Base-by-base conservation (phyloP, 2,329 filamentous ascomycete genomes). In the Botrytis fragariae region DNA sequence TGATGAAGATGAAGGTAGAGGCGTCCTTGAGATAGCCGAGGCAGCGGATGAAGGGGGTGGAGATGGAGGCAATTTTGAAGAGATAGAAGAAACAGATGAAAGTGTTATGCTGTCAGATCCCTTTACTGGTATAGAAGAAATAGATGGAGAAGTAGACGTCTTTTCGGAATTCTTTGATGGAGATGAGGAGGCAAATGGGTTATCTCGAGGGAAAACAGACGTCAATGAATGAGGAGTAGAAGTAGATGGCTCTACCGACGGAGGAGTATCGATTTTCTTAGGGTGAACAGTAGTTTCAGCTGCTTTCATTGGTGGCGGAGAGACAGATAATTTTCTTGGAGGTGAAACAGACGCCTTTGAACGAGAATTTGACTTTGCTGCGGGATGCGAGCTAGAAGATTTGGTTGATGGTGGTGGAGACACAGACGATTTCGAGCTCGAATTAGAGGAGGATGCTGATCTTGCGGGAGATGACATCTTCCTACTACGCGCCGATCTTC, bases 391-490 rank as follows among this genome's bases (percentile, higher is more conserved):
- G 37, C 16, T 37, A 42, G 35, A 62, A n/a, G 35, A 37, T 3
- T 16, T 62, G 7, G n/a, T 29, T 42, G 60, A n/a, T 62, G 60
- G 60, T 42, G 60, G 60, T 48, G 65, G 45, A 18, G 65, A 69
- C 42, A 57, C 44, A 20, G 65, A 69, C n/a, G 65, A 69, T 39
- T 62, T 62, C 12, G 60, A 62, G 25, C 60, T 39, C n/a, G 64
- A 67, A 39, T 22, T 29, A 37, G 64, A 51, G 8, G 69, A 71
- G 20, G 69, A 71, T 48, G 57, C 39, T 61, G 69, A 63, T 45
- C 51, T 61, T 32, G 67, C 67, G 10, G 67, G 67, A 32, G 69
- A 71, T 20, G 44, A 64, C 60, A 20, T 57, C 12, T 71, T 65
- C 45, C 44, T 71, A 16, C n/a, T 54, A 18, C 69, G 32, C 12